A percentile compares a stretch with the other conserved stretches of the same genome.
Conservation (phyloP, 192 early-diverging fungal species). For the Jimgerdemannia flammicorona region DNA sequence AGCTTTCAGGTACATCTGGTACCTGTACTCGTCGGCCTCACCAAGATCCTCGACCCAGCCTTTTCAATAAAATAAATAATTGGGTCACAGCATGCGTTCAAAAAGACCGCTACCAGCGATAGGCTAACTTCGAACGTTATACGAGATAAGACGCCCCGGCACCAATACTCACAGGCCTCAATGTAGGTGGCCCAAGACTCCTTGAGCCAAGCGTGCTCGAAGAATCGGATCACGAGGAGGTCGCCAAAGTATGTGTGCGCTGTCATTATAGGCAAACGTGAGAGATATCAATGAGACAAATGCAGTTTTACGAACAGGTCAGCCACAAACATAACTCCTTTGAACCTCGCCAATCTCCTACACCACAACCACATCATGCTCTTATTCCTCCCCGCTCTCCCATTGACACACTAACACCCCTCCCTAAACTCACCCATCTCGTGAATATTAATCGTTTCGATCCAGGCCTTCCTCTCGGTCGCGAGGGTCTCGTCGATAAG, state of each 20-base stretch:
- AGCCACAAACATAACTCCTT: too few species aligned
- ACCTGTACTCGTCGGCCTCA: constrained; percentile 30
- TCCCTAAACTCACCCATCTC: constrained; percentile 40
- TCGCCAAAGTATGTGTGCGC: constrained; percentile 55
- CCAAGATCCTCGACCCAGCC: constrained; percentile 32
- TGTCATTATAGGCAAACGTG: not conserved
- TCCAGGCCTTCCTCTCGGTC: constrained; percentile 20
- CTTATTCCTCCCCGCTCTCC: too few species aligned
- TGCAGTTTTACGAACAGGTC: too few species aligned
- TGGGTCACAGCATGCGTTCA: too few species aligned
- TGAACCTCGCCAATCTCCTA: too few species aligned
- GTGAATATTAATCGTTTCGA: constrained; percentile 44
- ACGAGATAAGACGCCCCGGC: too few species aligned
- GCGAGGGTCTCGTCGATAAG: constrained; percentile 32
- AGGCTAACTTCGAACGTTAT: too few species aligned
- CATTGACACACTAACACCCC: not conserved
- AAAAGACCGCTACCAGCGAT: too few species aligned
- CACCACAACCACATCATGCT: too few species aligned
- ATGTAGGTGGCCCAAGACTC: constrained; percentile 55
- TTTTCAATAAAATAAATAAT: constrained; percentile 6
- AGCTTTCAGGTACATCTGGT: constrained; percentile 24
- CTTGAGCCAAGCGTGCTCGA: constrained; percentile 59
- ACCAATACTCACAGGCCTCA: constrained; percentile 14
- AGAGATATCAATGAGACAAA: too few species aligned
- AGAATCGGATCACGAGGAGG: constrained; percentile 49